Conservation (phyloP, 371 early-diverging fungal species). For the Apophysomyces sp. region DNA sequence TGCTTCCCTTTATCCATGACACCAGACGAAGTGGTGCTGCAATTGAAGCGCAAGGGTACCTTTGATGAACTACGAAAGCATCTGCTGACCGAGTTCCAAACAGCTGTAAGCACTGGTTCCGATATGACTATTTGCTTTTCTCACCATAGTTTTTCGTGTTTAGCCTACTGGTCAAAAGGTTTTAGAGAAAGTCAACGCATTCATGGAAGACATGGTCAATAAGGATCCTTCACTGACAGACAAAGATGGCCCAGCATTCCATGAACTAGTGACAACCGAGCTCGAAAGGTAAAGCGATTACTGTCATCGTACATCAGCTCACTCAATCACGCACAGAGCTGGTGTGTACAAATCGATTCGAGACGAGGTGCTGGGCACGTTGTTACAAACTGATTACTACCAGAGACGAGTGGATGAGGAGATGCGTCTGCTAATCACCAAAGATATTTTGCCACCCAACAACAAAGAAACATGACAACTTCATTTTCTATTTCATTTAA, state of each 20-base stretch:
- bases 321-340: conserved; percentile 13
- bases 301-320: neutral
- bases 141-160: neutral
- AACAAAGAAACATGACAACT: neutral
- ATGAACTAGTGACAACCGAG: conserved; percentile 23
- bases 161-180: conserved; percentile 29
- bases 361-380: conserved; percentile 14
- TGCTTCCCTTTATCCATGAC: conserved; percentile 20
- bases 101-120: conserved; percentile 13
- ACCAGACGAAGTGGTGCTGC: conserved; percentile 43
- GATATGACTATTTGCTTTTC: neutral
- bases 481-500: neutral
- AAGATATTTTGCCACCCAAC: neutral
- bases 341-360: conserved; percentile 25
- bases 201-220: conserved; percentile 32
- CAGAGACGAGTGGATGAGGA: conserved; percentile 28
- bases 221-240: conserved; percentile 32
- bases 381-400: conserved; percentile 25
- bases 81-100: conserved; percentile 34
- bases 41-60: conserved; percentile 40
- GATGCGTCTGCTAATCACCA: neutral
- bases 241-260: conserved; percentile 25
- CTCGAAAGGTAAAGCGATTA: conserved; percentile 29
- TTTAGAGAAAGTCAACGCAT: conserved; percentile 17
- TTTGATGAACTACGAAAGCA: conserved; percentile 42